Evolutionary conservation across 345 rosid genomes (phyloP).

Genomic region (Diplotaxis tenuifolia): DNA sequence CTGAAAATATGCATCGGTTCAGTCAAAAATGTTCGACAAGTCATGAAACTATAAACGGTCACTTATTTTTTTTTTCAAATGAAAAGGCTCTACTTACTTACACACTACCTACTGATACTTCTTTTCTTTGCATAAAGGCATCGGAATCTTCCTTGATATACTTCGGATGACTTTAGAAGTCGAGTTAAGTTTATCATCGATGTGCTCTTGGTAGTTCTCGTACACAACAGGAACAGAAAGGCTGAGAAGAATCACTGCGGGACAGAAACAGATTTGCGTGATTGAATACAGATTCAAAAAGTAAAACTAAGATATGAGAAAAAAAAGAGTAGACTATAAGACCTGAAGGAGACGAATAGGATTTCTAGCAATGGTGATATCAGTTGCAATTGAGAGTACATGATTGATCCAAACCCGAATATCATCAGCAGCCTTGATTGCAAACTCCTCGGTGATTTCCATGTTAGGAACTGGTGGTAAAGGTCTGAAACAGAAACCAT

Average conservation of each 20-base stretch:
- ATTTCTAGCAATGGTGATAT: constrained; percentile 64
- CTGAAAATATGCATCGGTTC: too few species aligned
- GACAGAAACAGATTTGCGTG: neutral
- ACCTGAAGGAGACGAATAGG: constrained; percentile 70
- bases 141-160: constrained; percentile 50
- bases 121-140: constrained; percentile 57
- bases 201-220: constrained; percentile 64
- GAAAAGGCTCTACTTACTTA: constrained; percentile 28
- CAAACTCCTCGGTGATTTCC: constrained; percentile 73
- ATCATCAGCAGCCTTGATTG: constrained; percentile 48
- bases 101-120: constrained; percentile 58
- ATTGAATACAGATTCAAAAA: neutral
- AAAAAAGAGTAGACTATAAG: neutral
- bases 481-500: constrained; percentile 56
- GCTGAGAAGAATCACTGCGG: constrained; percentile 67
- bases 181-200: constrained; percentile 57
- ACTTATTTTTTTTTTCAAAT: too few species aligned
- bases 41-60: too few species aligned
- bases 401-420: constrained; percentile 53
- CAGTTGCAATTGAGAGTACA: constrained; percentile 59
- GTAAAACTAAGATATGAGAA: neutral
- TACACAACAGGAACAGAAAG: constrained; percentile 66
- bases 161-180: constrained; percentile 44
- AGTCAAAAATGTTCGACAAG: too few species aligned
- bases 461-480: constrained; percentile 88